Percentiles rank a stretch among this genome's conserved stretches.
Conservation (phyloP, 2,329 filamentous ascomycete species). For the Paecilomyces sp. region DNA sequence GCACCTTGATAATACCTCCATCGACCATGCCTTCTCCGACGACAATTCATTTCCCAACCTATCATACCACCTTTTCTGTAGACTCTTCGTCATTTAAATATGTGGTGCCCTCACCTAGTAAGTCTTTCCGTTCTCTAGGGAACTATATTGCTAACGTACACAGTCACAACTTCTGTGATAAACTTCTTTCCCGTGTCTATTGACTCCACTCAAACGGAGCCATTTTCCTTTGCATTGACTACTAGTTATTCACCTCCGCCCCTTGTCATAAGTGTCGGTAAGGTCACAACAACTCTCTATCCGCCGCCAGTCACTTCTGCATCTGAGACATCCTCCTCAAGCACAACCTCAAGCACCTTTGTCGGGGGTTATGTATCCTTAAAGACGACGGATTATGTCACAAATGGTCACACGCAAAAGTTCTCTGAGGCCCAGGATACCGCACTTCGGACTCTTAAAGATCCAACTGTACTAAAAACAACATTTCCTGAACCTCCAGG, state of each 20-base stretch:
- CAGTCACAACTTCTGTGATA: not conserved
- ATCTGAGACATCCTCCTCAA: not conserved
- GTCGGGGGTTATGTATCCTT: not conserved
- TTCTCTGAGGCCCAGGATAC: not conserved
- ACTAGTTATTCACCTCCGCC: not conserved
- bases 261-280: not conserved
- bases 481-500: not conserved
- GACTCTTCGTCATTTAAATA: not conserved
- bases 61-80: not conserved
- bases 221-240: not conserved
- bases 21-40: not conserved
- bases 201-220: not conserved
- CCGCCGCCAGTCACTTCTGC: not conserved
- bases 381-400: not conserved
- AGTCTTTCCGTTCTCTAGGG: not conserved
- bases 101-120: not conserved
- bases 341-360: not conserved
- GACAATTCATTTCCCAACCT: not conserved
- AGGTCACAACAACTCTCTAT: not conserved
- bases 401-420: not conserved
- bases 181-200: not conserved
- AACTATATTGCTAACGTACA: not conserved
- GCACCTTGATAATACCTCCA: not conserved
- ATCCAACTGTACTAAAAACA: not conserved
- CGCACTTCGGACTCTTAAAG: not conserved